Evolutionary conservation across 768 basidiomycete genomes (phyloP).

Genomic region (Leccinum barrowsii): DNA sequence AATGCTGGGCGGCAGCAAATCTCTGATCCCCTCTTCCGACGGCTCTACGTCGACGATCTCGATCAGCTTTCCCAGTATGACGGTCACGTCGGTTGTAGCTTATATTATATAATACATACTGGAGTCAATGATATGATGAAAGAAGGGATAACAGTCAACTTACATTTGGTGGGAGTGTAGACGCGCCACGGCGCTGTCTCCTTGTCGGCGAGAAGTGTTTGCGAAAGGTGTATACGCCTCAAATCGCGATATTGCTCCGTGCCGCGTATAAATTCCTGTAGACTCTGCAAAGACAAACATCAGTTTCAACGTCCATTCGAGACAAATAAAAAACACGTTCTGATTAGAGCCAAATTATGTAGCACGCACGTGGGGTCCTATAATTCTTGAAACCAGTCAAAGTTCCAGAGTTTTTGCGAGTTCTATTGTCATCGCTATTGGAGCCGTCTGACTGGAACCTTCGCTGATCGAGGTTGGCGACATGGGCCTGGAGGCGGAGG

Average conservation of each 20-base stretch:
- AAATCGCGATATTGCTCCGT: background rate
- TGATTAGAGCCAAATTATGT: constrained; percentile 1
- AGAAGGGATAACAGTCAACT: background rate
- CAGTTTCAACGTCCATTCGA: background rate
- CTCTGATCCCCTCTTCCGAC: constrained; percentile 15
- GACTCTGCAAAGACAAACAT: background rate
- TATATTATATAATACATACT: background rate
- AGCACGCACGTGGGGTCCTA: constrained; percentile 24
- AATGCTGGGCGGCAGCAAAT: constrained; percentile 13
- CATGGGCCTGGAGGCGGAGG: background rate
- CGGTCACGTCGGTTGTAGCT: constrained; percentile 12
- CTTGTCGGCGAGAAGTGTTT: background rate
- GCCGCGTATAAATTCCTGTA: background rate
- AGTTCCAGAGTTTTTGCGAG: background rate
- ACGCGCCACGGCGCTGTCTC: background rate
- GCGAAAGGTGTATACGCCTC: background rate
- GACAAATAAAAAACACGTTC: constrained; percentile 1
- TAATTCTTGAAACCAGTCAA: constrained; percentile 13
- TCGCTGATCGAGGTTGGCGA: too few species aligned
- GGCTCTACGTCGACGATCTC: constrained; percentile 13
- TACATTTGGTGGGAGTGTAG: background rate
- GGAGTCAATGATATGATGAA: background rate
- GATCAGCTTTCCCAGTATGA: constrained; percentile 19
- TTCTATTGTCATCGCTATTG: too few species aligned
- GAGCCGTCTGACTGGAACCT: too few species aligned